Conservation (phyloP, 208 protist species). For the Leishmania turanica region DNA sequence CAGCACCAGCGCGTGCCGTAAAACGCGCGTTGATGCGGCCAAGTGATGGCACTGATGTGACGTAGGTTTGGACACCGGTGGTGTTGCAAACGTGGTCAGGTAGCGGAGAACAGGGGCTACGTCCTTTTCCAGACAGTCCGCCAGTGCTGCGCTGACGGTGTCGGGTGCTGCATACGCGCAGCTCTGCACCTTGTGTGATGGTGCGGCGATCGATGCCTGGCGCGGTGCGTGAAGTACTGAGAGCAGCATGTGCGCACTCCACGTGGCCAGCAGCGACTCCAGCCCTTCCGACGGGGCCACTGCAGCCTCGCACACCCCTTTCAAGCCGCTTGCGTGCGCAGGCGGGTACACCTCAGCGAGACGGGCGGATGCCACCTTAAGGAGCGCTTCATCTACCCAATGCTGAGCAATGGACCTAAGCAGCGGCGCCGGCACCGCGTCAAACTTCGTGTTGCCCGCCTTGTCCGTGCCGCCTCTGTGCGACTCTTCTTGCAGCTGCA, state of each 20-base stretch:
- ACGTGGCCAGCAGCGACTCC: conserved; percentile 22
- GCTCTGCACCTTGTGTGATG: not conserved
- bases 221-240: not conserved
- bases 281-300: not conserved
- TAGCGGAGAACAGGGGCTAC: conserved; percentile 22
- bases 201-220: not conserved
- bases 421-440: not conserved
- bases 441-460: not conserved
- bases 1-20: conserved; percentile 16
- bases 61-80: not conserved
- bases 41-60: not conserved
- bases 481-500: not conserved
- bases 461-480: not conserved
- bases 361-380: not conserved
- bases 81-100: not conserved
- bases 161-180: not conserved
- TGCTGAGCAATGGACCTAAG: conserved; percentile 20
- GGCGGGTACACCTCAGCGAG: conserved; percentile 19
- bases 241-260: conserved; percentile 27
- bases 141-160: not conserved
- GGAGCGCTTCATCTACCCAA: conserved; percentile 20
- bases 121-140: not conserved
- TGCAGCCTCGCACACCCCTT: not conserved
- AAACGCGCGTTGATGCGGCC: not conserved
- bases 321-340: not conserved